Evolutionary conservation across 257 asterid genomes (phyloP).

Genomic region (Ballota nigra): DNA sequence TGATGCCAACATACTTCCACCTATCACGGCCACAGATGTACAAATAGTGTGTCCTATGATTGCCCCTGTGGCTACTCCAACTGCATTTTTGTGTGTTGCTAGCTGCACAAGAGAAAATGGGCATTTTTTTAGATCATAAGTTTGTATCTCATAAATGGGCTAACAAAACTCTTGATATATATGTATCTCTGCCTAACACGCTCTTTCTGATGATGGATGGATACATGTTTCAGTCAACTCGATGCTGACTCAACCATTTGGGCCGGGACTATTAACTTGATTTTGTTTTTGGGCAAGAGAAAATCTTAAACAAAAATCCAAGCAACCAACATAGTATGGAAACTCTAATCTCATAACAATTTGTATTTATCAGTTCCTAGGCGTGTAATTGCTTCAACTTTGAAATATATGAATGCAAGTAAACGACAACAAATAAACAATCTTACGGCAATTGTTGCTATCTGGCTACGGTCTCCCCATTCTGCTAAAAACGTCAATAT

Average conservation of each 20-base stretch:
- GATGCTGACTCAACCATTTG: not conserved
- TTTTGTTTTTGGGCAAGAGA: not conserved
- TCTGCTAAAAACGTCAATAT: constrained; percentile 94
- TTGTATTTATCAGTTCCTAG: not conserved
- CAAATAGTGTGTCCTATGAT: constrained; percentile 81
- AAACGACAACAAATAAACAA: not conserved
- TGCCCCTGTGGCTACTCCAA: constrained; percentile 91
- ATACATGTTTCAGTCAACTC: not conserved
- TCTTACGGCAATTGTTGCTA: constrained; percentile 96
- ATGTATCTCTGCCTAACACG: not conserved
- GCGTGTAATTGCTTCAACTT: not conserved
- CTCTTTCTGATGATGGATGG: not conserved
- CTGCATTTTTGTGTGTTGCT: constrained; percentile 92
- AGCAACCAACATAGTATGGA: not conserved
- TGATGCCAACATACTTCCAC: constrained; percentile 98
- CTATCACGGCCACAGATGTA: constrained; percentile 87
- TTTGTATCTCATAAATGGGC: not conserved
- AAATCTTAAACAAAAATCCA: not conserved
- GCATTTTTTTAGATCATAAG: not conserved
- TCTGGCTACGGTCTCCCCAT: constrained; percentile 99
- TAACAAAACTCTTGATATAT: not conserved
- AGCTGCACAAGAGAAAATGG: constrained; percentile 42
- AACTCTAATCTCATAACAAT: not conserved
- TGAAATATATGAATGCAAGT: not conserved
- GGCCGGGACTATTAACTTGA: not conserved